Evolutionary conservation across 2,329 filamentous ascomycete species (phyloP).

Genomic region (Amauroascus verrucosus): DNA sequence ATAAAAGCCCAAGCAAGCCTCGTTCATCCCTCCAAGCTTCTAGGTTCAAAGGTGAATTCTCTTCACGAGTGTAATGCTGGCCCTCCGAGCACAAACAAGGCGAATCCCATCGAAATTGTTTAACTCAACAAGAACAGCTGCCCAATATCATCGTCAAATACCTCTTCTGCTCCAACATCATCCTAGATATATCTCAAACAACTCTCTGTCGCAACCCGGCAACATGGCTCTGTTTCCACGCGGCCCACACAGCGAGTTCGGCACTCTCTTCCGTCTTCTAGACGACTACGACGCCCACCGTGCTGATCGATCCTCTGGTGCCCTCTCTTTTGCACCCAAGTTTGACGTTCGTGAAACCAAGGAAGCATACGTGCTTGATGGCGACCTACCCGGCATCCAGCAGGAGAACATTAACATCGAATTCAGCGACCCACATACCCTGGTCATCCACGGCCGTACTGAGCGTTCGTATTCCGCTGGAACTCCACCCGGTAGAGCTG

Average conservation of each 20-base stretch:
- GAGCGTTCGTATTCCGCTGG: slow-evolving; percentile 30
- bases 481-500: slow-evolving; percentile 12
- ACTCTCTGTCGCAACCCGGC: not conserved
- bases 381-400: slow-evolving; percentile 40
- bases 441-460: slow-evolving; percentile 37
- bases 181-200: not conserved
- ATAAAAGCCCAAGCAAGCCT: not conserved
- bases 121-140: not conserved
- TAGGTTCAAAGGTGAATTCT: not conserved
- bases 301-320: slow-evolving; percentile 15
- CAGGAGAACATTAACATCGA: slow-evolving; percentile 40
- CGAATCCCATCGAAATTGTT: not conserved
- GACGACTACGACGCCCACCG: slow-evolving; percentile 36
- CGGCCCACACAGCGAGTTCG: slow-evolving; percentile 29
- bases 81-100: not conserved
- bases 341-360: slow-evolving; percentile 41
- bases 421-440: slow-evolving; percentile 39
- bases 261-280: slow-evolving; percentile 39
- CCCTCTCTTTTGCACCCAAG: slow-evolving; percentile 30
- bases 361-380: slow-evolving; percentile 38
- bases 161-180: not conserved
- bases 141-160: not conserved
- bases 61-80: not conserved
- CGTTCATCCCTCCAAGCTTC: not conserved
- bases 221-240: slow-evolving; percentile 16